Conservation (phyloP, 2,329 filamentous ascomycete species). For the Pseudogymnoascus sp. region DNA sequence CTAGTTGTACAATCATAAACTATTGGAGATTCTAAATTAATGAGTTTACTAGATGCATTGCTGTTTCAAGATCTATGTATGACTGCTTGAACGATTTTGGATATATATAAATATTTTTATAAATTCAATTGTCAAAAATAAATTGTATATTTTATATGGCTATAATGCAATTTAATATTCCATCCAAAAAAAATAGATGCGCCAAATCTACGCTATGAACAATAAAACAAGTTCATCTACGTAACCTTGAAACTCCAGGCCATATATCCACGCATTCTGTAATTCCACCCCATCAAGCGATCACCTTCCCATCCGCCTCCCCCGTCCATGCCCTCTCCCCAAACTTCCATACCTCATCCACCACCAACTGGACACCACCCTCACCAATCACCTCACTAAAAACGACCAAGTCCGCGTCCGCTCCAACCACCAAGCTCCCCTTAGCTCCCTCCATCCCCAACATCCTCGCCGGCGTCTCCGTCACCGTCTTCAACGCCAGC, state of each 20-base stretch:
- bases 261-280: background rate
- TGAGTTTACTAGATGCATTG: background rate
- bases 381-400: slow-evolving; percentile 44
- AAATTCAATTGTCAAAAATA: background rate
- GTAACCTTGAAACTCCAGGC: background rate
- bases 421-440: slow-evolving; percentile 53
- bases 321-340: slow-evolving; percentile 41
- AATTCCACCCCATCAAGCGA: background rate
- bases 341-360: slow-evolving; percentile 80
- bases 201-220: background rate
- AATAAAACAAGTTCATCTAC: background rate
- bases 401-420: slow-evolving; percentile 62
- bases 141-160: background rate
- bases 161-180: background rate
- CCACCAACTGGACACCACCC: slow-evolving; percentile 42
- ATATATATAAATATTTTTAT: no score
- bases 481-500: slow-evolving; percentile 63
- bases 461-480: slow-evolving; percentile 69
- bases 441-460: slow-evolving; percentile 59
- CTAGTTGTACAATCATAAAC: background rate
- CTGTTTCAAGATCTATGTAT: background rate
- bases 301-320: background rate
- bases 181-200: background rate
- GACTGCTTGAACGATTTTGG: background rate
- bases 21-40: no score